Conservation (phyloP, 306 rosid genomes). For the Cucurbita ficifolia region DNA sequence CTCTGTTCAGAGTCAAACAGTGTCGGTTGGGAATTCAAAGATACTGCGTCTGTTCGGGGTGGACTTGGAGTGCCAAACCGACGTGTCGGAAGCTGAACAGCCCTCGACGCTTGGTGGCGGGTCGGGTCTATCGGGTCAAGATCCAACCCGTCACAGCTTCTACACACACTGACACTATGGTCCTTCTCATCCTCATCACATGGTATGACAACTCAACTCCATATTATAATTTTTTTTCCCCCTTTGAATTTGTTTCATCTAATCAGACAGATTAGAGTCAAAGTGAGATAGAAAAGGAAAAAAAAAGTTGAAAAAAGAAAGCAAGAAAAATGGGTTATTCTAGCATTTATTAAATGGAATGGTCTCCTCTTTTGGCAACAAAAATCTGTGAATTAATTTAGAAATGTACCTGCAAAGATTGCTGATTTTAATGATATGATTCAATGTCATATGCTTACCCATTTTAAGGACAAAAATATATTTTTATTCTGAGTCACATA, state of each 20-base stretch:
- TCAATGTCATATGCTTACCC: neutral
- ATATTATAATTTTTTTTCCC: neutral
- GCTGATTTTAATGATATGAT: neutral
- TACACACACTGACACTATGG: slow-evolving; percentile 19
- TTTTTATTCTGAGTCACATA: neutral
- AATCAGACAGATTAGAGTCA: slow-evolving; percentile 19
- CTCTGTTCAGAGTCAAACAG: slow-evolving; percentile 25
- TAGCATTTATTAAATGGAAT: neutral
- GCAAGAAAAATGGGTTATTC: neutral
- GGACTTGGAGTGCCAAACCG: slow-evolving; percentile 70
- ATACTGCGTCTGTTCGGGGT: slow-evolving; percentile 85
- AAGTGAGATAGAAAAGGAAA: neutral
- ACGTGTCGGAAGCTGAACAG: slow-evolving; percentile 30
- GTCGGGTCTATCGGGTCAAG: slow-evolving; percentile 31
- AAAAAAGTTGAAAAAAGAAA: neutral
- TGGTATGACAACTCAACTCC: slow-evolving; percentile 35
- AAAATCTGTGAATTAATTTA: neutral
- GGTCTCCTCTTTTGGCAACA: slow-evolving; percentile 5
- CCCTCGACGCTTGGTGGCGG: slow-evolving; percentile 26
- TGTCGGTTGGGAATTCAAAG: slow-evolving; percentile 41
- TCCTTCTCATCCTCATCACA: slow-evolving; percentile 27
- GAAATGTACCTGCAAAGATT: neutral
- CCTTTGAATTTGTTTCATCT: slow-evolving; percentile 13
- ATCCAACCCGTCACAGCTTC: slow-evolving; percentile 17
- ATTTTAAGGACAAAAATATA: neutral